phyloP scores from a whole-genome alignment of 1,284 basidiomycete genomes.

The Sutorius eximius region DNA sequence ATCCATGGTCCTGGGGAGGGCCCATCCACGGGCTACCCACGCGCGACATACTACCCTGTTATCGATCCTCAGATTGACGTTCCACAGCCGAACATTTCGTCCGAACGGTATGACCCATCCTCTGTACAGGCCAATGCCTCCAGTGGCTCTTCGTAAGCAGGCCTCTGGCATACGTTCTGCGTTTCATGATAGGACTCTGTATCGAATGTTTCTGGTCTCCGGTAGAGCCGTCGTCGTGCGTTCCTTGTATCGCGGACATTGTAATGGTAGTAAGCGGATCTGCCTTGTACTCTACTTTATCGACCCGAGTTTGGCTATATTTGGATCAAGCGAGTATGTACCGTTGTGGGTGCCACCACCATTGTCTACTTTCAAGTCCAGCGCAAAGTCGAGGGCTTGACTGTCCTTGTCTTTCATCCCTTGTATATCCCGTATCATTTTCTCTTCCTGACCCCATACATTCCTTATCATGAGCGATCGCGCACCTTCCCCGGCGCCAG shows the following conservation, averaged over 20 bases:
- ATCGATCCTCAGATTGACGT: slow-evolving; percentile 42
- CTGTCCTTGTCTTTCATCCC: slow-evolving; percentile 5
- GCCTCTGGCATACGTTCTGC: background rate
- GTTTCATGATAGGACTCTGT: background rate
- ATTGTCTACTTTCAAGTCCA: slow-evolving; percentile 2
- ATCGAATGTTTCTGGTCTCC: background rate
- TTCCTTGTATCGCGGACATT: background rate
- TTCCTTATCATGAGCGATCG: slow-evolving; percentile 34
- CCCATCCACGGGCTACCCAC: slow-evolving; percentile 25
- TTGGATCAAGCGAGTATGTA: slow-evolving; percentile 15
- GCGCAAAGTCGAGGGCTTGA: slow-evolving; percentile 6
- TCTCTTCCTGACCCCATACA: slow-evolving; percentile 21
- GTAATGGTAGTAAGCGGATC: background rate
- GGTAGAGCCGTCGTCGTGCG: background rate
- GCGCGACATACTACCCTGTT: slow-evolving; percentile 37
- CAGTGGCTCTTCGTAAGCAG: slow-evolving; percentile 18
- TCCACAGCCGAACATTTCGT: slow-evolving; percentile 36
- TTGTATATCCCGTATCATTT: slow-evolving; percentile 13
- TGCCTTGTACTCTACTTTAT: slow-evolving; percentile 7
- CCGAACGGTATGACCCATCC: slow-evolving; percentile 35
- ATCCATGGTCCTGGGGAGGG: slow-evolving; percentile 19
- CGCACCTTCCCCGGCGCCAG: background rate
- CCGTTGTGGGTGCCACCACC: slow-evolving; percentile 5
- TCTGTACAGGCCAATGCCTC: slow-evolving; percentile 11
- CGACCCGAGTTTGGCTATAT: slow-evolving; percentile 25